phyloP scores from a whole-genome alignment of 2,329 filamentous ascomycete genomes.

The Paramyrothecium roridum region DNA sequence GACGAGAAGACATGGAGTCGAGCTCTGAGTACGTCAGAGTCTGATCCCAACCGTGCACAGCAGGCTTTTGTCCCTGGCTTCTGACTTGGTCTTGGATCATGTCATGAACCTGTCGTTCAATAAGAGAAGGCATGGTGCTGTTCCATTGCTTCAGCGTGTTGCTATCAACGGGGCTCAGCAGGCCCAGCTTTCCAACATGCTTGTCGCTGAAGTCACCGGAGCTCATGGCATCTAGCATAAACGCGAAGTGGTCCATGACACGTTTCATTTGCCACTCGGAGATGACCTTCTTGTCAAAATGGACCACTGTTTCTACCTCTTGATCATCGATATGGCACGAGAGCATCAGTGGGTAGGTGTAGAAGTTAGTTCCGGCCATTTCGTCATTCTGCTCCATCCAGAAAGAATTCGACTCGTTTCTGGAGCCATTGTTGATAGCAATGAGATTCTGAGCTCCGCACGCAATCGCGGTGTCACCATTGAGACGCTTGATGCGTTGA shows the following conservation, averaged over 20 bases:
- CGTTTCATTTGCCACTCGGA: constrained; percentile 8
- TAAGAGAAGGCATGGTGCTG: constrained; percentile 25
- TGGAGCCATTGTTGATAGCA: constrained; percentile 13
- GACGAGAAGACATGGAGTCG: constrained; percentile 26
- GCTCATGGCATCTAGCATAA: constrained; percentile 6
- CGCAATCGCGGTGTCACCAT: constrained; percentile 9
- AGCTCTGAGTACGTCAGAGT: constrained; percentile 36
- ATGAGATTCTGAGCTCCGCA: constrained; percentile 16
- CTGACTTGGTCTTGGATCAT: constrained; percentile 28
- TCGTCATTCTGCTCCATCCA: constrained; percentile 14
- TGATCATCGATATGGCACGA: constrained; percentile 13
- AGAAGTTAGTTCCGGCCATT: constrained; percentile 19
- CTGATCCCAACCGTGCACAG: constrained; percentile 39
- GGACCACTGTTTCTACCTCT: constrained; percentile 13
- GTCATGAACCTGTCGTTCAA: constrained; percentile 35
- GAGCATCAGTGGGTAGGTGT: constrained; percentile 18
- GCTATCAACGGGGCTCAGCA: constrained; percentile 16
- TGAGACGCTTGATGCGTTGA: constrained; percentile 13
- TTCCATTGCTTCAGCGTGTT: constrained; percentile 35
- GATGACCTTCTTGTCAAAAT: constrained; percentile 12
- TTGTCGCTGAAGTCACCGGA: background rate
- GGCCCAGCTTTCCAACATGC: constrained; percentile 4
- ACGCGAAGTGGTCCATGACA: constrained; percentile 13
- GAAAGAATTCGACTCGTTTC: constrained; percentile 4
- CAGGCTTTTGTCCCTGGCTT: constrained; percentile 21